Percentiles rank a stretch among this genome's conserved stretches.
phyloP scores from a whole-genome alignment of 768 basidiomycete genomes.

The Sarcodon aspratus region DNA sequence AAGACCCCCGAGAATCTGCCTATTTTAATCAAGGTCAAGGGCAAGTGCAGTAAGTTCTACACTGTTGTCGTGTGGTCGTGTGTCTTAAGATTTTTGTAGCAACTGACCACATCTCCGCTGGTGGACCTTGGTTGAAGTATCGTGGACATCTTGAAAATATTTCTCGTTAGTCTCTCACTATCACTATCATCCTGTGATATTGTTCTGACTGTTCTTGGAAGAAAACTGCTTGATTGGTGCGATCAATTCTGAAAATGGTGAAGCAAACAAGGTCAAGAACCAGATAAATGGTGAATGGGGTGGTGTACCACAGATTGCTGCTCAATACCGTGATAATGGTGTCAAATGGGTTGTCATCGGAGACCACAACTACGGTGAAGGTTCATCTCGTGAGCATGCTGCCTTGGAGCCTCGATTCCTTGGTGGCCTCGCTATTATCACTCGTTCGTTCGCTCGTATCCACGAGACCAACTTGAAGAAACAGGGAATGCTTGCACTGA shows the following conservation, averaged over 20 bases:
- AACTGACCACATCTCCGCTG: constrained; percentile 93
- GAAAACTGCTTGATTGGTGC: constrained; percentile 98
- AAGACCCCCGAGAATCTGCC: constrained; percentile 85
- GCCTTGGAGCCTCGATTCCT: constrained; percentile 94
- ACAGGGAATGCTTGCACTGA: constrained; percentile 97
- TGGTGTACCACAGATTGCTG: constrained; percentile 76
- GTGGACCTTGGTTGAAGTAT: constrained; percentile 99
- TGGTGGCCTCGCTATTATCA: constrained; percentile 92
- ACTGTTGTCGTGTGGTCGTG: not conserved
- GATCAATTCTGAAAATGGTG: constrained; percentile 89
- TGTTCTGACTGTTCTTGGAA: constrained; percentile 15
- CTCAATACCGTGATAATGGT: constrained; percentile 79
- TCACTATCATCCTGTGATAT: constrained; percentile 3
- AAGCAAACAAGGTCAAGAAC: constrained; percentile 95
- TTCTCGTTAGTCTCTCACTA: constrained; percentile 41
- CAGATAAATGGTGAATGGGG: constrained; percentile 79
- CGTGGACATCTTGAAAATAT: constrained; percentile 98
- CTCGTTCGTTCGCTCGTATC: constrained; percentile 94
- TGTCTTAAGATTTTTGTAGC: constrained; percentile 25
- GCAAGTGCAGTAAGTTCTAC: constrained; percentile 85
- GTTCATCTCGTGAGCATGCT: constrained; percentile 96
- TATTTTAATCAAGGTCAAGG: constrained; percentile 94
- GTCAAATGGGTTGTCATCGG: constrained; percentile 98
- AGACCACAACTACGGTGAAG: constrained; percentile 94
- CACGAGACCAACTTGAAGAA: constrained; percentile 99